These are phyloP conservation scores for Melocanna baccifera DNA, from an alignment of 176 grass and related monocot species.

Conservation along the genomic window DNA sequence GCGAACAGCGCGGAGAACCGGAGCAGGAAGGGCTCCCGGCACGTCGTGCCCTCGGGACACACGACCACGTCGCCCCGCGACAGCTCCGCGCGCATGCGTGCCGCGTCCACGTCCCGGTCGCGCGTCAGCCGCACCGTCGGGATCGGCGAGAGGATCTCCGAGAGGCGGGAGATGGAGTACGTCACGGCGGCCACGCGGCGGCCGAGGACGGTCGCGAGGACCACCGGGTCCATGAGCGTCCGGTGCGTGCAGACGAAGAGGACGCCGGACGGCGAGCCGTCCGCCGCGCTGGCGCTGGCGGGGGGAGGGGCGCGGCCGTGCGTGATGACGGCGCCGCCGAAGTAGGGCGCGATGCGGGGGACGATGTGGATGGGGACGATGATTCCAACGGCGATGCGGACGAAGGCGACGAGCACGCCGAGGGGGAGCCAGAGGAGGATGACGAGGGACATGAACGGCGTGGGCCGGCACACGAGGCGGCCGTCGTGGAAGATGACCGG, in stretches of 20 bases:
- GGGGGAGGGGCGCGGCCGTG: constrained; percentile 47
- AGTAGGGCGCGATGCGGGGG: constrained; percentile 43
- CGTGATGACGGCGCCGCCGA: constrained; percentile 65
- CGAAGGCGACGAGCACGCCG: constrained; percentile 52
- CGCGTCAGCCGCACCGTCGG: constrained; percentile 61
- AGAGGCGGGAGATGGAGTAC: constrained; percentile 76
- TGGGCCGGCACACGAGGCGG: constrained; percentile 62
- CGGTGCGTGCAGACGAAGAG: constrained; percentile 96
- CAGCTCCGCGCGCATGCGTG: constrained; percentile 51
- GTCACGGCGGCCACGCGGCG: constrained; percentile 68
- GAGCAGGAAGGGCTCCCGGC: constrained; percentile 87
- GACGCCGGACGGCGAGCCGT: constrained; percentile 32
- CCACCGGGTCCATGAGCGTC: constrained; percentile 75
- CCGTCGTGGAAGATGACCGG: constrained; percentile 96
- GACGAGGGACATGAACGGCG: constrained; percentile 63
- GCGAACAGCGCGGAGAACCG: constrained; percentile 92
- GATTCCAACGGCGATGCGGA: constrained; percentile 71
- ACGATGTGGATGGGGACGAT: constrained; percentile 54
- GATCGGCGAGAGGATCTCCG: constrained; percentile 73
- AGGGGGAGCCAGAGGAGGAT: constrained; percentile 82
- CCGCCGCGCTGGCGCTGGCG: background rate
- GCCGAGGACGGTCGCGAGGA: constrained; percentile 54
- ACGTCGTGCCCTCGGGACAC: constrained; percentile 96
- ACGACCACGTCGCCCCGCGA: constrained; percentile 64
- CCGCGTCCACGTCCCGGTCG: constrained; percentile 50